Base-by-base conservation (phyloP, 176 grass and related monocot species). In the Stipa capillata region DNA sequence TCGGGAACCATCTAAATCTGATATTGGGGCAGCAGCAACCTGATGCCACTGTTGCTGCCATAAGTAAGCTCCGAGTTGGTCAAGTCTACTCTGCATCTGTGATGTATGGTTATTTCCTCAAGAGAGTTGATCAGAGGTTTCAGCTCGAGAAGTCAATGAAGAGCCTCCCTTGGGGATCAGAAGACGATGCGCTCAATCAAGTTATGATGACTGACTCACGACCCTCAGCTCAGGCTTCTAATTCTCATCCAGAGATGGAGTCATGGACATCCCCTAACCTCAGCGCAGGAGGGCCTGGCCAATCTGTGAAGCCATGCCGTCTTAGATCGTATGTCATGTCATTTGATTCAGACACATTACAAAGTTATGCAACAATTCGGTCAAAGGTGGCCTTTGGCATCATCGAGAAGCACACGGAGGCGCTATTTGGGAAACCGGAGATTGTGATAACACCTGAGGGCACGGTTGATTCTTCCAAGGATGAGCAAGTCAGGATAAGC, bases 51-150 rank as follows among this genome's bases (percentile, higher is more conserved):
- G 82, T 95, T 28, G 92, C 92, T 2, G 83, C 96, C 59, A 93
- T 99, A 83, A 95, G 96, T 75, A 99, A 95, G 86, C 96, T 99
- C 85, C 86, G 92, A 10, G 92, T 95, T 54, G 92, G 92, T 13
- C 96, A 95, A 42, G 92, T 99, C 35, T 99, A 99, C 57, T 90
- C 96, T 72, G 96, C 96, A 78, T 99, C 96, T 21, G 92, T 95
- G 32, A 99, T 99, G 88, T 99, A 95, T 67, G 96, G 96, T 8
- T 99, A 99, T 65, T 99, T 95, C 84, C 92, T 99, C 35, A 99
- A 93, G 87, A 79, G 96, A 72, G 90, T 99, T 17, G 96, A 99
- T 75, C 83, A 95, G 69, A 87, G 96, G 23, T 99, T 99, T 79
- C 96, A 99, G 54, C 96, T 99, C 0, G 96, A 99, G 81, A 95